Base-by-base conservation (phyloP, 129 eudicot species). In the carrot (Daucus carota) region DNA sequence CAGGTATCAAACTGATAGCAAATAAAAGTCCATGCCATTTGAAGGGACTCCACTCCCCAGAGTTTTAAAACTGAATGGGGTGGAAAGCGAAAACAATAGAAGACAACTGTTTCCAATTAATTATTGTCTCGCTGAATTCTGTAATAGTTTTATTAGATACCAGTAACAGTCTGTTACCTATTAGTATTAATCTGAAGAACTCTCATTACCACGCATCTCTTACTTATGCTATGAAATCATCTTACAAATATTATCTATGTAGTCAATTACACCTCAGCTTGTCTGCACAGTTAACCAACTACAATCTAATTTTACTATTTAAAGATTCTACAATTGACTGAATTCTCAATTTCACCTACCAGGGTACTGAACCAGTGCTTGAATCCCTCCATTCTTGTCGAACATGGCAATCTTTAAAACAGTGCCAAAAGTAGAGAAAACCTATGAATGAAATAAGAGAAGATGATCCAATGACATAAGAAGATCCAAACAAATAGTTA, bases 371-470 rank as follows among this genome's bases (percentile, higher is more conserved):
- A 94, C 84, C 87, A 94, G 76, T 73, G 97, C 98, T 86, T 94
- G 98, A 60, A 94, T 81, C 73, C 98, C 98, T 28, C 97, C 97
- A 83, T 94, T 91, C 81, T 94, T 94, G 81, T 94, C 98, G 81
- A 94, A 94, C 97, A 94, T 94, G 54, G 98, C 98, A 78, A 94
- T 94, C 87, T 94, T 94, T 17, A 91, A 83, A 71, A 94, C 97
- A 68, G 95, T 87, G 47, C 98, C 98, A 83, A 89, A 94, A 38
- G 96, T 70, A 57, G 98, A 86, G 65, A 94, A 94, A 24, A 94
- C 98, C 98, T 94, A 78, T 69, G 0, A 17, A 81, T 29, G n/a
- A 77, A 72, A 57, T 73, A 8, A 66, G 18, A 15, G 65, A 29
- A 69, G 32, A 38, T 43, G 63, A 33, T 73, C 42, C 46, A 52